Evolutionary conservation across 108 stramenopile genomes (phyloP), one percentile per base, ranked within the genome.

Genomic region (Licmophora abbreviata): DNA sequence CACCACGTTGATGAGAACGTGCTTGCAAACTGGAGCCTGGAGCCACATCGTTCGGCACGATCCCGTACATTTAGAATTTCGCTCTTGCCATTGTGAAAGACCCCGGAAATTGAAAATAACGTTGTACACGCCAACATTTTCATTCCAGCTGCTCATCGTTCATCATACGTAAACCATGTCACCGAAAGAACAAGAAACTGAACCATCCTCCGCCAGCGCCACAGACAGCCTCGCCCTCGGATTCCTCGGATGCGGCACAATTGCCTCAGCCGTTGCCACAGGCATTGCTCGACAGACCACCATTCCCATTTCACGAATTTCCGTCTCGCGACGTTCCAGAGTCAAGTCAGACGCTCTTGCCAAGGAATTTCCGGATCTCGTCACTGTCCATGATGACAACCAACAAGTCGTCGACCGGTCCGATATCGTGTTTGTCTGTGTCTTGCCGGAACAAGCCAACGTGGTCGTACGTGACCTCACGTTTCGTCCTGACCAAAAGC

Each of bases 161-260:
- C n/a, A n/a, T n/a, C n/a, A n/a, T n/a, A n/a, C n/a, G n/a, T n/a
- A n/a, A n/a, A n/a, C n/a, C n/a, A n/a, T n/a, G n/a, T n/a, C n/a
- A n/a, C n/a, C n/a, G n/a, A n/a, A n/a, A n/a, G n/a, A n/a, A n/a
- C n/a, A n/a, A 40, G 4, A 40, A 40, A 40, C 2, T 40, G 38
- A 40, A 2, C 3, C 3, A 15, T 18, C 3, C 20, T 15, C 12
- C 10, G 34, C 34, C 10, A 12, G 3, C 20, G 4, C 38, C 38
- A 20, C 3, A 4, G 5, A 3, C 20, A 20, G 38, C 4, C n/a
- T 44, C 10, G 43, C 66, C 0, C 63, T 77, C 17, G 88, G 88
- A 17, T 85, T 90, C 56, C 29, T 85, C 23, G 88, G 88, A 17
- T 83, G 69, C 42, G 88, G 88, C 12, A 90, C 88, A 9, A 85